These are phyloP conservation scores for Triadica sebifera DNA, from an alignment of 345 rosid genomes.

Conservation along the genomic window DNA sequence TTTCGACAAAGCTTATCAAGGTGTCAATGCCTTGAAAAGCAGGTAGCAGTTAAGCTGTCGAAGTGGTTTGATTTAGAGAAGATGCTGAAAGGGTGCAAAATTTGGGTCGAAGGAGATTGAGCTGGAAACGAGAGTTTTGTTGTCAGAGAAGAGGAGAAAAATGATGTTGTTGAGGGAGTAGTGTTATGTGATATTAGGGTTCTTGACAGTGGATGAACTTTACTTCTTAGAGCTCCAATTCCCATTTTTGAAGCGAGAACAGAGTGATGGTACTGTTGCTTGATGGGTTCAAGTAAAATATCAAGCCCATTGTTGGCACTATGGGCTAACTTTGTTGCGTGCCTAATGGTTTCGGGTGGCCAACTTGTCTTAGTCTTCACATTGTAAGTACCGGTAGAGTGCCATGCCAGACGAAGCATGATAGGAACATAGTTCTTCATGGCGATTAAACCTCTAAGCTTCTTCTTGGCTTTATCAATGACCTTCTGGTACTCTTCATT, in stretches of 20 bases:
- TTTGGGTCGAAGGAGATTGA: slow-evolving; percentile 41
- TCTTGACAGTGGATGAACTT: slow-evolving; percentile 51
- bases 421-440: slow-evolving; percentile 90
- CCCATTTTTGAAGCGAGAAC: slow-evolving; percentile 29
- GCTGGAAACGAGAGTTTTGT: neutral
- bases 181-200: slow-evolving; percentile 34
- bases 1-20: slow-evolving; percentile 66
- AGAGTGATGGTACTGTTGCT: slow-evolving; percentile 53
- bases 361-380: slow-evolving; percentile 75
- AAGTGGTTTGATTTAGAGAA: slow-evolving; percentile 27
- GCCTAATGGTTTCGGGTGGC: slow-evolving; percentile 93
- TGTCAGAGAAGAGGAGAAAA: slow-evolving; percentile 13
- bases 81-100: slow-evolving; percentile 16
- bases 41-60: slow-evolving; percentile 41
- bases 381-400: slow-evolving; percentile 91
- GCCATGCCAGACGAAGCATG: slow-evolving; percentile 96
- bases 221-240: slow-evolving; percentile 46
- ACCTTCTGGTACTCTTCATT: slow-evolving; percentile 77
- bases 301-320: slow-evolving; percentile 84
- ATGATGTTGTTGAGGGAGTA: slow-evolving; percentile 20
- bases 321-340: slow-evolving; percentile 63
- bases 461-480: slow-evolving; percentile 72
- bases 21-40: slow-evolving; percentile 76
- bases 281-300: slow-evolving; percentile 78
- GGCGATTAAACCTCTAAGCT: slow-evolving; percentile 81